Evolutionary conservation across 306 rosid species (phyloP), one percentile per base, ranked within the genome.

Genomic region (Vigna mungo): DNA sequence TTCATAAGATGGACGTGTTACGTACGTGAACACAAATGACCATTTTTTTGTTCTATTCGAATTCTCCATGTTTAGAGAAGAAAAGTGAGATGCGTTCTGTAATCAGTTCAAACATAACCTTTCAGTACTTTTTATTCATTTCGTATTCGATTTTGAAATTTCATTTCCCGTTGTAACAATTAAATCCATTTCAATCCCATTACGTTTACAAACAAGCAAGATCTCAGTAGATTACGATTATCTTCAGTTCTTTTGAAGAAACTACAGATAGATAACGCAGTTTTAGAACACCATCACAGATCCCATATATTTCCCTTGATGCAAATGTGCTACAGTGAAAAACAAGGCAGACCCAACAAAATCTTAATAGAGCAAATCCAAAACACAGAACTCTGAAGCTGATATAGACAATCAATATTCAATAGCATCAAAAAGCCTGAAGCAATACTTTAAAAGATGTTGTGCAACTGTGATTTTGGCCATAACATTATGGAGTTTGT

Each of bases 201-300:
- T 21, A 2, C 3, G 16, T 44, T 44, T 44, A 0, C 9, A 41
- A 2, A 12, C 15, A 12, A 36, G 4, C 4, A 46, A 23, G 76
- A 69, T 68, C 81, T 81, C 81, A 76, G 81, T 15, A 13, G 2
- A 46, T 43, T 76, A 52, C 13, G 20, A 27, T 43, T 62, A 82
- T 76, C 85, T 70, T 82, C 85, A 76, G 61, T 53, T 76, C 81
- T 74, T 61, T 43, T 53, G 34, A 76, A 25, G 69, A 63, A 82
- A 7, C 36, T 61, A 9, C 85, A 76, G 81, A 82, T 70, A 76
- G 85, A 81, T 81, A 88, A 85, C 85, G 88, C 89, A 83, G 91
- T 53, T 25, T 78, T 16, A 49, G 1, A 76, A 9, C 6, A 69
- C 14, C 85, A 81, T 85, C 87, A 77, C 39, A 3, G 85, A 85